A percentile compares a stretch with the other conserved stretches of the same genome.
Evolutionary conservation across 441 rosid species (phyloP).

Genomic region (Rhodomyrtus psidioides): DNA sequence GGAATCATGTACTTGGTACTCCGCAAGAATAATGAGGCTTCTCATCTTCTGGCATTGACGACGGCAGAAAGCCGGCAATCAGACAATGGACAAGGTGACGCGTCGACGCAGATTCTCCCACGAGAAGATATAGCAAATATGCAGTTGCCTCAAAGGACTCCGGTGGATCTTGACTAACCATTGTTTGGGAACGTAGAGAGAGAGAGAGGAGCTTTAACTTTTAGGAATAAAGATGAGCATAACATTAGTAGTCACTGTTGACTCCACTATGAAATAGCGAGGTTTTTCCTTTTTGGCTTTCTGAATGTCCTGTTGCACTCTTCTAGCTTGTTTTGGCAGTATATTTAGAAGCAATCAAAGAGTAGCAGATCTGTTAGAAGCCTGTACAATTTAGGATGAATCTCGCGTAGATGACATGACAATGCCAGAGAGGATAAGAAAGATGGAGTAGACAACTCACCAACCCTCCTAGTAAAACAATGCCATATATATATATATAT

Average conservation of each 20-base stretch:
- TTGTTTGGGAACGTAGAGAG: not conserved
- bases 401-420: not conserved
- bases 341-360: not conserved
- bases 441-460: not conserved
- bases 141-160: constrained; percentile 53
- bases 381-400: not conserved
- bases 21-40: constrained; percentile 41
- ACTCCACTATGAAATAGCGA: not conserved
- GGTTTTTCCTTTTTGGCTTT: not conserved
- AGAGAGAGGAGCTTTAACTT: not conserved
- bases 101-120: constrained; percentile 25
- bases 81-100: constrained; percentile 9
- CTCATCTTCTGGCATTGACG: constrained; percentile 40
- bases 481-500: not conserved
- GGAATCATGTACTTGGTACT: constrained; percentile 61
- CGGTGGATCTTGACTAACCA: constrained; percentile 11
- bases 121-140: constrained; percentile 62
- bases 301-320: not conserved
- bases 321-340: not conserved
- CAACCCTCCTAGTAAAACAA: not conserved
- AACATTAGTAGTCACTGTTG: not conserved
- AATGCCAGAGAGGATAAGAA: not conserved
- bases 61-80: constrained; percentile 21
- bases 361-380: not conserved
- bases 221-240: not conserved